Base-by-base conservation (phyloP, 2,329 filamentous ascomycete genomes). In the Colletotrichum simmondsii region DNA sequence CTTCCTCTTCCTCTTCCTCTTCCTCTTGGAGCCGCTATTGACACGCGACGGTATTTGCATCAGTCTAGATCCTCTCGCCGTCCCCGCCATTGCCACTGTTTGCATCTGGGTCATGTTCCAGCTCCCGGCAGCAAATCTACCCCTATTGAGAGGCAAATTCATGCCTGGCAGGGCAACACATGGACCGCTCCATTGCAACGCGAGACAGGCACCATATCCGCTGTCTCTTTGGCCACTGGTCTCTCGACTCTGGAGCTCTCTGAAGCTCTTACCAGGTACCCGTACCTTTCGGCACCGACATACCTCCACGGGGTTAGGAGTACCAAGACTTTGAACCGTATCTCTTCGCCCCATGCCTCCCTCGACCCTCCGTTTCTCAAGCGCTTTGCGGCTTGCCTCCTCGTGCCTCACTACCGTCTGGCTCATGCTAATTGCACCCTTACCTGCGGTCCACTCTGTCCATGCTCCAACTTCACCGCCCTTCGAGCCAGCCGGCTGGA, bases 41-140 rank as follows among this genome's bases (percentile, higher is more conserved):
- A 32, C 19, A n/a, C 42, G 42, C 8, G 6, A 32, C 32, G 16
- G 19, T 49, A 49, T 24, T 26, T n/a, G 37, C 37, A 58, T 32
- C 56, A 46, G 58, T 61, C 35, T 68, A 35, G 28, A 68, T 62
- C 32, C 49, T 71, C 64, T 32, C 46, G 49, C 7, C 12, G 6
- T 26, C 37, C 58, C 65, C 52, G 52, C 59, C 68, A 58, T 69
- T 53, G 59, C 69, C 59, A 71, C 49, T 32, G 28, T 46, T 37
- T 32, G 52, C 42, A 61, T 30, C 30, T 16, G 42, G 32, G 5
- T 58, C 28, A 46, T n/a, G 49, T 60, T 56, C 49, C 64, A 58
- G 37, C 26, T 24, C n/a, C n/a, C 26, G 30, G 5, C 12, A 57
- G 16, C 37, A 10, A 22, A 56, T 46, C 19, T 10, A 24, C 22